Conservation (phyloP, 768 basidiomycete genomes). For the Fistulinella prunicolor region DNA sequence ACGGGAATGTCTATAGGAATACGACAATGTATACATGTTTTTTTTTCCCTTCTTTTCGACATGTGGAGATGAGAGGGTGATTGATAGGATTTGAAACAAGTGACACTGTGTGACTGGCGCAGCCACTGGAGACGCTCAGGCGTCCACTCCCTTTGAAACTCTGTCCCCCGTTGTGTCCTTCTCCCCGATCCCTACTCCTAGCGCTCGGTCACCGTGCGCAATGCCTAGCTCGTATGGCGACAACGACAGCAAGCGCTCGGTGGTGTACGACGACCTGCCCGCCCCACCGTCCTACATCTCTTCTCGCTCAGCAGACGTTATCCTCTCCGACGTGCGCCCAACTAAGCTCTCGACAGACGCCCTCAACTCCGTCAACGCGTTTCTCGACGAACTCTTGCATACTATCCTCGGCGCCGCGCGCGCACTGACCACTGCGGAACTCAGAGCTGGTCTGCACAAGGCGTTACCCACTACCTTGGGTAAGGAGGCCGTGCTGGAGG, state of each 20-base stretch:
- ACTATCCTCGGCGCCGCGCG: constrained; percentile 63
- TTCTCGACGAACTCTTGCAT: constrained; percentile 83
- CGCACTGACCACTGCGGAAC: constrained; percentile 69
- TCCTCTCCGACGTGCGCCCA: constrained; percentile 91
- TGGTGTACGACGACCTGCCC: constrained; percentile 6
- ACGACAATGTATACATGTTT: background rate
- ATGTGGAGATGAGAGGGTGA: background rate
- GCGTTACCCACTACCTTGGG: constrained; percentile 79
- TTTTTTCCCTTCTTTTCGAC: background rate
- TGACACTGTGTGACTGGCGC: constrained; percentile 11
- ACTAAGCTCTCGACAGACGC: constrained; percentile 79
- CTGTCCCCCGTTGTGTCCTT: background rate
- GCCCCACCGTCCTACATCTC: constrained; percentile 76
- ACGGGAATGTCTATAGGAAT: too few species aligned
- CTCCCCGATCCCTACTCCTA: constrained; percentile 6
- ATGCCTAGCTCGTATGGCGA: constrained; percentile 49
- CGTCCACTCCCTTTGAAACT: constrained; percentile 6
- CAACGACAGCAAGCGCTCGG: constrained; percentile 21
- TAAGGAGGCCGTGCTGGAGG: constrained; percentile 89
- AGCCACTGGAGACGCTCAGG: constrained; percentile 8
- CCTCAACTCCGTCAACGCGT: constrained; percentile 73
- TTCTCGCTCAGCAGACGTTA: constrained; percentile 80
- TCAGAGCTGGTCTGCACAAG: constrained; percentile 68
- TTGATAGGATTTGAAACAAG: background rate
- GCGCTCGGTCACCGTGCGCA: constrained; percentile 22